Percentiles rank a stretch among this genome's conserved stretches.
Evolutionary conservation across 164 flowering plant species (phyloP).

Genomic region (Warburgia ugandensis): DNA sequence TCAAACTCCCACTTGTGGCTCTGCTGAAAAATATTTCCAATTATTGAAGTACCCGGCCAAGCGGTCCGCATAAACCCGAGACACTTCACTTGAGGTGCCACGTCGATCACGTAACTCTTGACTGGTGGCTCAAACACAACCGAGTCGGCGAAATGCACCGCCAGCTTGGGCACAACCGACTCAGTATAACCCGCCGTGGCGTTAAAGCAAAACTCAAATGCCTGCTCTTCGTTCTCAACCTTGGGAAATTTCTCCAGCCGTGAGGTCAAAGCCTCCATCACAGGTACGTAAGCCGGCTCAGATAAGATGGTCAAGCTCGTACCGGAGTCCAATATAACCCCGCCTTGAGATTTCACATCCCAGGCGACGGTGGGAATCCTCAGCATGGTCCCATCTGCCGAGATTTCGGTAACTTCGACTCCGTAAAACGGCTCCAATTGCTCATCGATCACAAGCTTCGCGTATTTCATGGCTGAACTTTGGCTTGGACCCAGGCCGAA

Average conservation of each 20-base stretch:
- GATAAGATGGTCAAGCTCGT: slow-evolving; percentile 44
- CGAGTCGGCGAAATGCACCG: slow-evolving; percentile 47
- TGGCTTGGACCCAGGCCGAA: slow-evolving; percentile 11
- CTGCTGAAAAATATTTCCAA: slow-evolving; percentile 84
- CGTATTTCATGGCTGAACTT: slow-evolving; percentile 15
- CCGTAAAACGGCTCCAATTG: slow-evolving; percentile 33
- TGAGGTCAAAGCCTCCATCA: slow-evolving; percentile 29
- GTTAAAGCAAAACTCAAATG: slow-evolving; percentile 55
- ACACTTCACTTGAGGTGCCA: slow-evolving; percentile 39
- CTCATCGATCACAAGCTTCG: slow-evolving; percentile 29
- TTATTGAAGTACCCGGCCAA: slow-evolving; percentile 34
- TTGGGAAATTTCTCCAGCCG: slow-evolving; percentile 15
- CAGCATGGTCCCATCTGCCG: slow-evolving; percentile 32
- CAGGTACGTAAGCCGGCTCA: slow-evolving; percentile 41
- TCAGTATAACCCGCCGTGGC: slow-evolving; percentile 24
- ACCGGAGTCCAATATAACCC: slow-evolving; percentile 61
- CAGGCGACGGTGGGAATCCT: slow-evolving; percentile 38
- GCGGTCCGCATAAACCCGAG: slow-evolving; percentile 36
- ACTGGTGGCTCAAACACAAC: slow-evolving; percentile 51
- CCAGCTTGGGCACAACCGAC: slow-evolving; percentile 34
- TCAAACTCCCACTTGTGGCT: slow-evolving; percentile 74
- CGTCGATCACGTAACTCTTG: slow-evolving; percentile 58
- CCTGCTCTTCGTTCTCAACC: slow-evolving; percentile 18
- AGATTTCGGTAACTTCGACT: slow-evolving; percentile 41
- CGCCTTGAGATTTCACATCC: slow-evolving; percentile 36